phyloP scores from a whole-genome alignment of 108 stramenopile genomes.

The Parmales sp. region DNA sequence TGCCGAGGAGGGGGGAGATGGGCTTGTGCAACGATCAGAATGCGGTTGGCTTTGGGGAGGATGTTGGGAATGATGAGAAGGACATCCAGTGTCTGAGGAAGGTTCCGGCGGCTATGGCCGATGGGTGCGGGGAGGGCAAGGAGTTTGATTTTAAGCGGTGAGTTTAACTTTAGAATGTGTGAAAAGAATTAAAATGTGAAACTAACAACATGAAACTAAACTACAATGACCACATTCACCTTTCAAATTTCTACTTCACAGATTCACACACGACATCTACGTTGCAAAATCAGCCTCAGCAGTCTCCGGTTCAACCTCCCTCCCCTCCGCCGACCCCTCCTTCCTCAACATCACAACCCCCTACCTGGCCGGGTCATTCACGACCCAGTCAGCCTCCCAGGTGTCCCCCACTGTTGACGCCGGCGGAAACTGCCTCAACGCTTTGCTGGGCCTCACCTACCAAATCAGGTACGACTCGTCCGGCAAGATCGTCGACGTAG shows the following conservation, averaged over 20 bases:
- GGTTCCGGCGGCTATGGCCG: no score
- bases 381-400: background rate
- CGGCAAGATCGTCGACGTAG: slow-evolving; percentile 19
- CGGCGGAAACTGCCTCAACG: slow-evolving; percentile 19
- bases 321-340: background rate
- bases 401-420: slow-evolving; percentile 19
- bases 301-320: background rate
- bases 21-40: slow-evolving; percentile 23
- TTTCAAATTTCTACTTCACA: background rate
- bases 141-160: background rate
- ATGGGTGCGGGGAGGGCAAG: background rate
- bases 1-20: slow-evolving; percentile 21
- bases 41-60: background rate
- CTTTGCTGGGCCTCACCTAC: slow-evolving; percentile 26
- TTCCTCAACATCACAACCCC: background rate
- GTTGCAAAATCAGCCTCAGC: background rate
- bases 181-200: no score
- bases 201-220: no score
- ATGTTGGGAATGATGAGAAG: background rate
- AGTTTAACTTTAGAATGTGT: no score
- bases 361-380: background rate
- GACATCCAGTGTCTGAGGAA: background rate
- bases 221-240: no score
- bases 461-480: slow-evolving; percentile 19
- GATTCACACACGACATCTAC: slow-evolving; percentile 1